Evolutionary conservation across 1,139 yeast genomes (phyloP), one percentile per base, ranked within the genome.

Genomic region (Saccharomyces uvarum): DNA sequence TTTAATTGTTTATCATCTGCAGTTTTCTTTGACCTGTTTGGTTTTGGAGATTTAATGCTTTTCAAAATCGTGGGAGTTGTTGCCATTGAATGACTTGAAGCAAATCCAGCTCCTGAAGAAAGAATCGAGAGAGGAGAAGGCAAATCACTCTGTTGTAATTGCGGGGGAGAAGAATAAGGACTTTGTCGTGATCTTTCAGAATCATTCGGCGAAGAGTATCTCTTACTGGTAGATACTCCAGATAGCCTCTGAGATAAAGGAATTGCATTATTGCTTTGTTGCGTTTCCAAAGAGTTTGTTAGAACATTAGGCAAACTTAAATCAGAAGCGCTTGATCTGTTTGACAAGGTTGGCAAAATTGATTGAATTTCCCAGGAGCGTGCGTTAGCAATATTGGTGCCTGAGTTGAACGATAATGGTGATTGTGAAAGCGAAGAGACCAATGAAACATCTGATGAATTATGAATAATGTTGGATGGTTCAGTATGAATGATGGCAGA

Each of bases 1-100:
- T 54, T 59, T 8, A 57, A 52, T 33, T 49, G 53, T 33, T 53
- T 57, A 51, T 59, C 66, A 51, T 65, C 67, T 7, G 68, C 62
- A 11, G 56, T 51, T 51, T 61, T 61, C 50, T 65, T 58, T n/a
- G 62, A 58, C 13, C 59, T 57, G 4, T 59, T 55, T 33, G 58
- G 62, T 32, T 59, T 56, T 6, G 68, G 63, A 1, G 68, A 61
- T 21, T 54, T 59, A 16, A 57, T 52, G 28, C 38, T 57, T 44
- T 53, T 57, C n/a, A 56, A 57, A 41, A 29, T 38, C 27, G 29
- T 47, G 27, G 49, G 53, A 8, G 42, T 31, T 19, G 48, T 29
- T 19, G 54, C 28, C 19, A 52, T 38, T 4, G 56, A 26, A 24
- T 27, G 32, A 11, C n/a, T 38, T 3, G 44, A 38, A 6, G 44